These are phyloP conservation scores for Ceratocystis papillata DNA, from an alignment of 2,329 filamentous ascomycete genomes.

Conservation along the genomic window DNA sequence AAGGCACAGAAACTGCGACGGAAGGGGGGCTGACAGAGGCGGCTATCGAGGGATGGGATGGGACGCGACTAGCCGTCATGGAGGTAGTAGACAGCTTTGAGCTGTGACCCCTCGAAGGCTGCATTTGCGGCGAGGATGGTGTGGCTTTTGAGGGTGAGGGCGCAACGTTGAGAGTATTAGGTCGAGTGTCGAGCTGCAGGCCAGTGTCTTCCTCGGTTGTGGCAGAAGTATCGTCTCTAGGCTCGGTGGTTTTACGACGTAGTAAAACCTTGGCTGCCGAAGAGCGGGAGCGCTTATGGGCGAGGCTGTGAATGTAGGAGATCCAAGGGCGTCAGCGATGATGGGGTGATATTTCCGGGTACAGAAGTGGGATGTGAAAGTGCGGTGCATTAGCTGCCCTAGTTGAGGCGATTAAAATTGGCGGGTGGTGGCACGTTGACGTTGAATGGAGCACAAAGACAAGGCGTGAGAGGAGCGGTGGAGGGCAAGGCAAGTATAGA, in stretches of 20 bases:
- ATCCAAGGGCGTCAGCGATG: conserved; percentile 17
- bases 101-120: conserved; percentile 34
- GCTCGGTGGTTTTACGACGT: conserved; percentile 18
- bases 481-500: neutral
- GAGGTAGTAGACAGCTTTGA: conserved; percentile 40
- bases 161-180: conserved; percentile 17
- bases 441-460: neutral
- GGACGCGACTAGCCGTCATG: conserved; percentile 34
- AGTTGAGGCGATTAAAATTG: neutral
- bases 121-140: conserved; percentile 19
- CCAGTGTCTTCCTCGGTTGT: conserved; percentile 17
- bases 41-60: conserved; percentile 31
- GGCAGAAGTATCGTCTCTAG: conserved; percentile 14
- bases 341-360: neutral
- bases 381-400: neutral
- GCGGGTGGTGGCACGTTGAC: neutral
- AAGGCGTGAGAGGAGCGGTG: neutral
- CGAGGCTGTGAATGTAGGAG: conserved; percentile 10
- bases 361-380: neutral
- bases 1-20: conserved; percentile 26
- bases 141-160: conserved; percentile 14
- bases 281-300: conserved; percentile 23
- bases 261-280: conserved; percentile 22
- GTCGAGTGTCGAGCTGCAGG: conserved; percentile 17
- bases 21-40: conserved; percentile 31